Base-by-base conservation (phyloP, 495 filamentous ascomycete genomes). In the Aspergillus haitiensis region DNA sequence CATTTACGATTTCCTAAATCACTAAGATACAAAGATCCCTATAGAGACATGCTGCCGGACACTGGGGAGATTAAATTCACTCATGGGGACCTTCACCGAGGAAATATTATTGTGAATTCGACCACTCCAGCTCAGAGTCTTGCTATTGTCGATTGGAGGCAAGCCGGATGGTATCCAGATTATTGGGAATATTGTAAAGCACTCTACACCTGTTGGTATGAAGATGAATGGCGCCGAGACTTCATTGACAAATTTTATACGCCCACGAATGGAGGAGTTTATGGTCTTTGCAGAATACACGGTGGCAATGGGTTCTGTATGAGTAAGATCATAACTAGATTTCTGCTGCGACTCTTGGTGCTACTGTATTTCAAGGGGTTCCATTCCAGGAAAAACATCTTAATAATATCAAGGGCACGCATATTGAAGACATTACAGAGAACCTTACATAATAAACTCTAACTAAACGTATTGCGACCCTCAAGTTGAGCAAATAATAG, bases 121-220 rank as follows among this genome's bases (percentile, higher is more conserved):
- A 68, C 60, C 27, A 53, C 35, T 39, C 73, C 70, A 7, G 51
- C 62, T 53, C 68, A 60, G 6, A 52, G 76, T 49, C 9, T 76
- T 44, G 64, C 67, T 6, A 70, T 78, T 36, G 58, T 80, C 35
- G 75, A 78, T 53, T 78, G 73, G 75, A 67, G 34, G 33, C 70
- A 77, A 51, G 46, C 71, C 5, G 75, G 74, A 2, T 80, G 71
- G 73, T 77, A 74, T 61, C 72, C 72, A 16, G 71, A 72, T 45
- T 78, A 78, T 61, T 78, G 75, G 75, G 77, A 78, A 58, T 75
- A 77, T 58, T 78, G 73, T 49, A 77, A 76, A 49, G 64, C 73
- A 48, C 52, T 56, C 9, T 75, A 69, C 53, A 77, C 72, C 6
- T 68, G 47, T 33, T 60, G 31, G 51, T 67, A 62, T 49, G 64